Conservation (phyloP, 495 filamentous ascomycete species). For the Hypoxylon rickii region DNA sequence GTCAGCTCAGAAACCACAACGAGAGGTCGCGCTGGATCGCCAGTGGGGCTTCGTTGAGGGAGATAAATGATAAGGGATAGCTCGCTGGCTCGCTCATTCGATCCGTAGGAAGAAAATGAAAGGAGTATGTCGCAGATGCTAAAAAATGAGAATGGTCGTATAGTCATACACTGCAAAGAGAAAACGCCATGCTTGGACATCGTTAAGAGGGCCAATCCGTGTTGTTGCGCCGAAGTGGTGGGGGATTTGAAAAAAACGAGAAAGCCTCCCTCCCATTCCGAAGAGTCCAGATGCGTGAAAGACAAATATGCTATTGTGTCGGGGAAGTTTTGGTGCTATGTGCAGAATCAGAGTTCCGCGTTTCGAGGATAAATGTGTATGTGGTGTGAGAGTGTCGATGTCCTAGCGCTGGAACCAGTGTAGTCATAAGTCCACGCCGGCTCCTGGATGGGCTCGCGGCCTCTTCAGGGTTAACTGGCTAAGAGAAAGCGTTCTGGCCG, state of each 20-base stretch:
- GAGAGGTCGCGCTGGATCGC: too few relatives aligned
- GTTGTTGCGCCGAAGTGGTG: constrained; percentile 12
- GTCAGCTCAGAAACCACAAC: too few relatives aligned
- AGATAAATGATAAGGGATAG: too few relatives aligned
- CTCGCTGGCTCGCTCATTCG: neutral
- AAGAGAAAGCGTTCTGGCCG: constrained; percentile 53
- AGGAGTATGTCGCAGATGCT: neutral
- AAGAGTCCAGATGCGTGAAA: constrained; percentile 18
- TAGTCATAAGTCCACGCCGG: constrained; percentile 39
- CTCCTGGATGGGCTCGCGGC: constrained; percentile 9
- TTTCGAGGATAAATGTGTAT: constrained; percentile 1
- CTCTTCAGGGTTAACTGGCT: constrained; percentile 53
- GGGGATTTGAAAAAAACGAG: constrained; percentile 6
- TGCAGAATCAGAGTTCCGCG: neutral
- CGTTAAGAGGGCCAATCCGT: constrained; percentile 21
- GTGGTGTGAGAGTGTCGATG: too few relatives aligned
- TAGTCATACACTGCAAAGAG: constrained; percentile 29
- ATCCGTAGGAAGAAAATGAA: neutral
- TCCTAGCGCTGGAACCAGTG: constrained; percentile 28
- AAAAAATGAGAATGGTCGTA: constrained; percentile 8
- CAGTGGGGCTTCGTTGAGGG: too few relatives aligned
- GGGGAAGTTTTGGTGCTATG: neutral
- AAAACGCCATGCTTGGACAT: constrained; percentile 29
- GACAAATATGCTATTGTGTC: constrained; percentile 1
- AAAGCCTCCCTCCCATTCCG: constrained; percentile 15